Evolutionary conservation across 1,139 yeast species (phyloP), one percentile per base, ranked within the genome.

Genomic region (Candida dubliniensis): DNA sequence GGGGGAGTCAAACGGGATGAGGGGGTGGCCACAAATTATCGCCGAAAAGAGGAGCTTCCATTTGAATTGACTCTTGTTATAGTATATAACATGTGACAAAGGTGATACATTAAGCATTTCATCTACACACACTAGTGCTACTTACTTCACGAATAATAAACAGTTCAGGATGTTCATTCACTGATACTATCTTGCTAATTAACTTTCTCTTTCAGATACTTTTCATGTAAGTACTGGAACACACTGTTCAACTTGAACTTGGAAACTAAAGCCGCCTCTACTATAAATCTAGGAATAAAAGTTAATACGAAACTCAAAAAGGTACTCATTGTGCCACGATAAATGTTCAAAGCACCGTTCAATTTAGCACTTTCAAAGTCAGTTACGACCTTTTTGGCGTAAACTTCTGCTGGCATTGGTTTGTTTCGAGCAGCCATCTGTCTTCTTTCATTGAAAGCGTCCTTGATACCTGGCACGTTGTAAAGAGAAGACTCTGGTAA

Each of bases 361-460:
- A 79, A 64, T 27, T 36, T 50, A 40, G 74, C 74, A 2, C 57
- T 55, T 47, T 69, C 75, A 45, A 70, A 67, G 54, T 82, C 87
- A 40, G 64, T 57, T 12, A 78, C 79, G 1, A 85, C 82, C 44
- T 69, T 61, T 31, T 55, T 55, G 2, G 91, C 90, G 57, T 81
- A 87, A 0, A 46, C 63, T 8, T 71, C 79, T 0, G 90, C 75
- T 1, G 67, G 49, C 77, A 82, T 79, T 23, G 95, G 93, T 15
- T 65, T 62, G 60, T 79, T 79, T 41, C 76, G 69, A 34, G 63
- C 74, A 0, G 89, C 82, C 87, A 87, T 81, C 42, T 70, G 63
- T 55, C 79, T 77, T 61, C 95, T 74, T 38, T 61, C 67, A 25
- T 60, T 64, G 47, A 84, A 66, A 0, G 84, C 77, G 24, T 64